Conservation (phyloP, 169 alveolate species). For the Plasmodium sp. region DNA sequence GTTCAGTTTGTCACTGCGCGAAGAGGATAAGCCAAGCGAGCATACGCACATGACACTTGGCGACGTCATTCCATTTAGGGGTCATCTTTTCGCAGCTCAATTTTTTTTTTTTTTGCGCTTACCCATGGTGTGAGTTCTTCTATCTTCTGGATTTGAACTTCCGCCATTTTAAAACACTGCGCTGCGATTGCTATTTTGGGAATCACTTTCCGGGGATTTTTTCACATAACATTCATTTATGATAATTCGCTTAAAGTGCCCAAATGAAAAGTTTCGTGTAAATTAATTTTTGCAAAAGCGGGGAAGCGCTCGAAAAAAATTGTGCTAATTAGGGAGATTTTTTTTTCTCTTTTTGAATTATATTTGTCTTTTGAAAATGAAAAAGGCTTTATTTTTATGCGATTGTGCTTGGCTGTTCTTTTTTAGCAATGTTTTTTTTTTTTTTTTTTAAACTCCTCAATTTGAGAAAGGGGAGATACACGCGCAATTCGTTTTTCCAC, state of each 20-base stretch:
- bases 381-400: neutral
- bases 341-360: neutral
- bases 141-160: slow-evolving; percentile 21
- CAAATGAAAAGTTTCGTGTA: neutral
- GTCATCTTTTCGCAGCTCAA: neutral
- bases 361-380: neutral
- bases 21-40: neutral
- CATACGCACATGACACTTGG: neutral
- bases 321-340: neutral
- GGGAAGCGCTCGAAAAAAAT: neutral
- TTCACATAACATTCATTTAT: neutral
- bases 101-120: neutral
- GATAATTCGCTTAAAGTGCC: neutral
- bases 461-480: neutral
- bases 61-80: neutral
- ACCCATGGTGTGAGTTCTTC: slow-evolving; percentile 72
- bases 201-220: neutral
- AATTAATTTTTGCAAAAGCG: neutral
- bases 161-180: slow-evolving; percentile 23
- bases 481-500: neutral
- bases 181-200: neutral
- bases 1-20: neutral
- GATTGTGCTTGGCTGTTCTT: neutral
- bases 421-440: neutral
- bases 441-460: neutral